phyloP scores from a whole-genome alignment of 2,329 filamentous ascomycete species.

The Ophiosphaerella korrae region DNA sequence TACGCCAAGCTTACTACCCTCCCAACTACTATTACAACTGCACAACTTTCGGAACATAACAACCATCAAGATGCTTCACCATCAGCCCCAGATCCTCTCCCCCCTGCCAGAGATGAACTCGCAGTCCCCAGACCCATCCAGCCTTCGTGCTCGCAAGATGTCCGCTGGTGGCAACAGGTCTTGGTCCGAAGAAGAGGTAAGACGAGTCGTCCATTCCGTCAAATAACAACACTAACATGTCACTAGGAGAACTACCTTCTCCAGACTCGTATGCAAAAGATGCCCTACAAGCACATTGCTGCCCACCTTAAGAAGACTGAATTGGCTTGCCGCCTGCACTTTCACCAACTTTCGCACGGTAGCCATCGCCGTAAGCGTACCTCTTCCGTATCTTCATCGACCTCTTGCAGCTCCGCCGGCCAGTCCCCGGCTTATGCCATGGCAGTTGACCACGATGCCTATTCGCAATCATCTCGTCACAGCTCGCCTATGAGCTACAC shows the following conservation, averaged over 20 bases:
- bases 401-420: slow-evolving; percentile 47
- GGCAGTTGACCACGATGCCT: slow-evolving; percentile 43
- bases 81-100: slow-evolving; percentile 46
- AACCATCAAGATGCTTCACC: slow-evolving; percentile 41
- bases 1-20: slow-evolving; percentile 5
- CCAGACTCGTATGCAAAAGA: slow-evolving; percentile 82
- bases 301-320: slow-evolving; percentile 86
- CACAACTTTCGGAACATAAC: slow-evolving; percentile 4
- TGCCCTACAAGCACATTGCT: slow-evolving; percentile 90
- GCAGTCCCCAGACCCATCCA: slow-evolving; percentile 45
- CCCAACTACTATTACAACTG: slow-evolving; percentile 36
- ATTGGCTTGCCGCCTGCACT: slow-evolving; percentile 83
- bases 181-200: slow-evolving; percentile 85
- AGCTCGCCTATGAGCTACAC: slow-evolving; percentile 52
- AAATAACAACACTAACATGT: slow-evolving; percentile 19
- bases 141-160: slow-evolving; percentile 69
- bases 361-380: slow-evolving; percentile 80
- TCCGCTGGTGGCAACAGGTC: slow-evolving; percentile 77
- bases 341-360: slow-evolving; percentile 82
- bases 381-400: slow-evolving; percentile 67
- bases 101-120: slow-evolving; percentile 46
- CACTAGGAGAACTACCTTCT: slow-evolving; percentile 79
- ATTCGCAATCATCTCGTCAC: slow-evolving; percentile 46
- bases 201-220: slow-evolving; percentile 17
- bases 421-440: slow-evolving; percentile 47